These are phyloP conservation scores for Thielaviopsis ethacetica DNA, from an alignment of 2,329 filamentous ascomycete species.

Conservation along the genomic window DNA sequence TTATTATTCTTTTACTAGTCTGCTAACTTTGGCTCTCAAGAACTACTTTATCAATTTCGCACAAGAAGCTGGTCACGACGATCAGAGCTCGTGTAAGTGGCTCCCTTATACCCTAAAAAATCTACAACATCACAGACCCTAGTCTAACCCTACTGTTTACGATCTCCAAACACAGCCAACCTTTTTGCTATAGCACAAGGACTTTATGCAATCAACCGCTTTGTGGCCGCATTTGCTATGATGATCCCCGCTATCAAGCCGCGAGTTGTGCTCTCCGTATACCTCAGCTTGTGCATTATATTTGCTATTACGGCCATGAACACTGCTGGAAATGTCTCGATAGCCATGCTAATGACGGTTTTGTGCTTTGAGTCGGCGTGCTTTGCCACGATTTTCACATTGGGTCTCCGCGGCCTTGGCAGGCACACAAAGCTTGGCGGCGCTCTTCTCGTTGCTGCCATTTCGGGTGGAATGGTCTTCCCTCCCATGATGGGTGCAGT, in stretches of 20 bases:
- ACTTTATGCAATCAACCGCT: slow-evolving; percentile 41
- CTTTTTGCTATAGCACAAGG: slow-evolving; percentile 43
- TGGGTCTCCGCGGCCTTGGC: slow-evolving; percentile 43
- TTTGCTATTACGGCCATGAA: slow-evolving; percentile 38
- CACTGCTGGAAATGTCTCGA: slow-evolving; percentile 31
- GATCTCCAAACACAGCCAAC: slow-evolving; percentile 20
- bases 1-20: too few relatives aligned
- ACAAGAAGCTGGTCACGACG: slow-evolving; percentile 17
- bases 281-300: slow-evolving; percentile 34
- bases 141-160: slow-evolving; percentile 1
- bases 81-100: slow-evolving; percentile 11
- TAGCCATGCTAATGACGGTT: slow-evolving; percentile 37
- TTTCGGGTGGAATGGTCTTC: slow-evolving; percentile 38
- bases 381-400: slow-evolving; percentile 43
- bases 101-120: neutral
- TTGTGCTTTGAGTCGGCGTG: slow-evolving; percentile 41
- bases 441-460: slow-evolving; percentile 39
- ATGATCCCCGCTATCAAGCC: slow-evolving; percentile 33
- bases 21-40: neutral
- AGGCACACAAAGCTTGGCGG: slow-evolving; percentile 55
- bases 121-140: neutral
- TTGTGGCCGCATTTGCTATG: slow-evolving; percentile 38
- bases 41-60: slow-evolving; percentile 38
- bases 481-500: slow-evolving; percentile 52
- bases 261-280: slow-evolving; percentile 35